These are phyloP conservation scores for Magnaporthiopsis rhizophila DNA, from an alignment of 2,329 filamentous ascomycete species.

Conservation along the genomic window DNA sequence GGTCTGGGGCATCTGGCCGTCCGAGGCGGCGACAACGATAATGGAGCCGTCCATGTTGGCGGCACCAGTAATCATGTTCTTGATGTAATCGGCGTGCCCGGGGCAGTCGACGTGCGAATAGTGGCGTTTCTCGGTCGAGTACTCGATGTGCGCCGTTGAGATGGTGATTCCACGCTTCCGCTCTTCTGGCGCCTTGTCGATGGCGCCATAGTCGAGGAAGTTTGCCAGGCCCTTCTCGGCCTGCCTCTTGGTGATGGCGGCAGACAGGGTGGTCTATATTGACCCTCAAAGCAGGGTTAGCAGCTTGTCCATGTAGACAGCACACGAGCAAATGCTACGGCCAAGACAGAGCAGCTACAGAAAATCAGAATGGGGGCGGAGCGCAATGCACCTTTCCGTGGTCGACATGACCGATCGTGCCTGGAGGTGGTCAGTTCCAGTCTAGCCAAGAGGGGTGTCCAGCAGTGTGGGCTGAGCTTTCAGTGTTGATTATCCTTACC, in stretches of 20 bases:
- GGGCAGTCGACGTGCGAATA: constrained; percentile 99
- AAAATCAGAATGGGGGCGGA: constrained; percentile 1
- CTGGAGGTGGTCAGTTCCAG: constrained; percentile 31
- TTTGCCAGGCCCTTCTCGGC: constrained; percentile 87
- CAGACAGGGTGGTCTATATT: constrained; percentile 85
- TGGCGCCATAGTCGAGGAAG: constrained; percentile 95
- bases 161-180: constrained; percentile 99
- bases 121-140: constrained; percentile 86
- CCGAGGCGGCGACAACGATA: constrained; percentile 95
- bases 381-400: constrained; percentile 82
- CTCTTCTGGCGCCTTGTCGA: constrained; percentile 99
- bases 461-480: too few species aligned
- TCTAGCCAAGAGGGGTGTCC: neutral
- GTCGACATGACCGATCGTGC: constrained; percentile 98
- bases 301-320: neutral
- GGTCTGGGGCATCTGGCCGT: constrained; percentile 99
- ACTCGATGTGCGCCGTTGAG: constrained; percentile 97
- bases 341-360: neutral
- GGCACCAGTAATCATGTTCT: constrained; percentile 99
- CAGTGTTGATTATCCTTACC: constrained; percentile 38
- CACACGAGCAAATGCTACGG: neutral
- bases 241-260: constrained; percentile 97
- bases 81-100: constrained; percentile 99
- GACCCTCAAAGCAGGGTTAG: constrained; percentile 10
- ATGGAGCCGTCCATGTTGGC: constrained; percentile 99